Evolutionary conservation across 768 basidiomycete species (phyloP), one percentile per base, ranked within the genome.

Genomic region (Tylopilus cervinicoccineus): DNA sequence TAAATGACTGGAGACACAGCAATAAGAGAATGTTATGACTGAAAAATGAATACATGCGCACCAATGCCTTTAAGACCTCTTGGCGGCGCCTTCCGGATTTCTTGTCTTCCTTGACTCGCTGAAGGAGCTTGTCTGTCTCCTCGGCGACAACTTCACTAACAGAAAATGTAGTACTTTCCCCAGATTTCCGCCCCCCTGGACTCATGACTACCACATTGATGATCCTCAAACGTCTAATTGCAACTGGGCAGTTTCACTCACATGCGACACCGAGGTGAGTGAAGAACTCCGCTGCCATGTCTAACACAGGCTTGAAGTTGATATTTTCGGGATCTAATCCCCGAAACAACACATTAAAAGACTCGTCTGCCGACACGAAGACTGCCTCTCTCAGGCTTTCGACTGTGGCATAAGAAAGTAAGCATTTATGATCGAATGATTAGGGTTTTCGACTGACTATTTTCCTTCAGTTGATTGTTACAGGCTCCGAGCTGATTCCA

Each of bases 51-150:
- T 29, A 31, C 41, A 20, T 41, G 8, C 47, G 5, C 24, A 51
- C 50, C 50, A 51, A 37, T 29, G 16, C 20, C 44, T 48, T 48
- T 13, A 48, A 48, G 28, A 12, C 2, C 6, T 14, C n/a, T 47
- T 47, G 34, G 0, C 42, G 29, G 41, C 39, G 47, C 27, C 9
- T n/a, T 41, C 39, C 38, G 19, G 16, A 39, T 14, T 16, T 22
- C 6, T 2, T 6, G 2, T 23, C 20, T 49, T 26, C 17, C 13
- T 29, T 13, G 17, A 22, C 8, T 36, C 1, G 20, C 45, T 41
- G 17, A 24, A 51, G 50, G 39, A 51, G 50, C 7, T 16, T 20
- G 5, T 50, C 39, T 6, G 47, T 42, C 11, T 29, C 27, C 13
- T 26, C 7, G 23, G 10, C 10, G 23, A 50, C 11, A 9, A 20